phyloP scores from a whole-genome alignment of 768 basidiomycete species.

The Trametes gibbosa region DNA sequence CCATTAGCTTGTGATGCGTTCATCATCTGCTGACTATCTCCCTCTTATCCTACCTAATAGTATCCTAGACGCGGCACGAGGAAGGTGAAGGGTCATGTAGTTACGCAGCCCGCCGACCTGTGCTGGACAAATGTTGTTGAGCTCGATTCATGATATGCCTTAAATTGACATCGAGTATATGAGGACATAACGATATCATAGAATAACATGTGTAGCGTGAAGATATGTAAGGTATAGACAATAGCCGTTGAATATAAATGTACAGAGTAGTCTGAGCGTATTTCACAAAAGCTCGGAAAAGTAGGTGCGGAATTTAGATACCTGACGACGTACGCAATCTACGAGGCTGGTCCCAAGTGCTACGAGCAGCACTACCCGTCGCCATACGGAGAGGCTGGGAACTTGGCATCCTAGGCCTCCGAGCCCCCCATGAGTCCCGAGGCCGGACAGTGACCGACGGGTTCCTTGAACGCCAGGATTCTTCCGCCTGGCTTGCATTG shows the following conservation, averaged over 20 bases:
- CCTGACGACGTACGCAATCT: constrained; percentile 1
- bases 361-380: background rate
- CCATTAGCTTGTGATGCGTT: background rate
- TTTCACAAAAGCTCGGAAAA: too few species aligned
- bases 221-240: background rate
- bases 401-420: constrained; percentile 1
- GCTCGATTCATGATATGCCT: background rate
- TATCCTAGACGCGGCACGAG: background rate
- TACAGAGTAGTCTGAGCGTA: too few species aligned
- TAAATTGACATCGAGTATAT: background rate
- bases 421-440: background rate
- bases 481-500: background rate
- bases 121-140: background rate
- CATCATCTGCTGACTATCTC: background rate
- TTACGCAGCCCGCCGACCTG: background rate
- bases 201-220: background rate
- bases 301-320: background rate
- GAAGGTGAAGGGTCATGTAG: background rate
- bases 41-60: too few species aligned
- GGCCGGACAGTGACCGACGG: background rate
- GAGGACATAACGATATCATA: background rate
- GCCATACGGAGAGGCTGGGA: background rate
- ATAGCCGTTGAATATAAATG: background rate
- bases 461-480: background rate
- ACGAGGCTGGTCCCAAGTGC: background rate